Evolutionary conservation across 2,329 filamentous ascomycete species (phyloP), one percentile per base, ranked within the genome.

Genomic region (Elsinoe necatrix): DNA sequence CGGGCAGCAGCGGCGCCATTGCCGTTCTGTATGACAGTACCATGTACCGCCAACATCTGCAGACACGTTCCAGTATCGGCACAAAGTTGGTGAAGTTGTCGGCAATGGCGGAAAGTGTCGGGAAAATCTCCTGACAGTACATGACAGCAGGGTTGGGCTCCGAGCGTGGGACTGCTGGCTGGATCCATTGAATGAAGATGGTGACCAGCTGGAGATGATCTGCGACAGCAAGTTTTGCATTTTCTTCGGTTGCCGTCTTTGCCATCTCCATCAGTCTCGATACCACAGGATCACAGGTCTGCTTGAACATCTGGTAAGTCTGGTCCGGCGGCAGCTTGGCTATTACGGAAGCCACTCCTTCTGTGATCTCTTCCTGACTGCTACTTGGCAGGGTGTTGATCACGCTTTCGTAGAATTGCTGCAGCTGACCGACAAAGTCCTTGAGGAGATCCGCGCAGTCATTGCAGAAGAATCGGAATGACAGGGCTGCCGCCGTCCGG

Each of bases 1-100:
- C 80, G 0, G 87, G 87, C 43, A 98, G 79, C 45, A 98, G 75
- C 21, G 92, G 90, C 12, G 86, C 82, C 77, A 95, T 95, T 52
- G 87, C 87, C 1, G 86, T 93, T 62, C 93, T 83, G 71, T 97
- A 97, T 0, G 91, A 95, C 58, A 97, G 89, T 37, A 98, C 83
- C 88, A 97, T 96, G 69, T 92, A 87, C 61, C 95, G 83, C 90
- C 92, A 98, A 76, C 89, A 96, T 61, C 92, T 83, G 72, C 92
- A 97, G 23, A 98, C 83, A 41, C 92, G 81, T 75, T 98, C 93
- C 62, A 95, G 86, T 58, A 98, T 95, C 2, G 93, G 92, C 12
- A 85, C 80, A 63, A 91, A 96, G 64, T 80, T 77, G 60, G 91
- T 81, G 69, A 97, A 98, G 67, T 85, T 92, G 65, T 95, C 87